Conservation (phyloP, 179 eudicot species). For the Spergularia azorica region DNA sequence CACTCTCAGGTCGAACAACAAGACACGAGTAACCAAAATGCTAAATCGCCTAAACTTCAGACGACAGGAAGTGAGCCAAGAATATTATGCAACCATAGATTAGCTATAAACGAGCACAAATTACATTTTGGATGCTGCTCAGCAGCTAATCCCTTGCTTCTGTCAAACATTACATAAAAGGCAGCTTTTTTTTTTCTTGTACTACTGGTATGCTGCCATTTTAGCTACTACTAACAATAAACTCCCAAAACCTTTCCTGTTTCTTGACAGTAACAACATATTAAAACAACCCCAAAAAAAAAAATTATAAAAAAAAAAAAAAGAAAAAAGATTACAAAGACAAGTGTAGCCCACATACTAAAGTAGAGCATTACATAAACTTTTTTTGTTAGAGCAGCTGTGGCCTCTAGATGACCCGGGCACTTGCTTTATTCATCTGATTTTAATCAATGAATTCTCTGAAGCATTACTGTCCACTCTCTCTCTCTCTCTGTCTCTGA, state of each 20-base stretch:
- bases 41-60: too few relatives aligned
- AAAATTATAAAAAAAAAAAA: too few relatives aligned
- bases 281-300: constrained; percentile 4
- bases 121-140: background rate
- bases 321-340: background rate
- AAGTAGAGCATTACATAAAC: constrained; percentile 11
- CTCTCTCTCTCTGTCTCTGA: background rate
- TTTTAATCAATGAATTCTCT: constrained; percentile 31
- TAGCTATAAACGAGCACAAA: constrained; percentile 28
- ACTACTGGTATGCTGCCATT: constrained; percentile 23
- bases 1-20: too few relatives aligned
- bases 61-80: too few relatives aligned
- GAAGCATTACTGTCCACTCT: background rate
- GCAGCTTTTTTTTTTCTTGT: constrained; percentile 25
- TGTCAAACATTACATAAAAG: constrained; percentile 6
- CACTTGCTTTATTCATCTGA: constrained; percentile 32
- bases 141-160: background rate
- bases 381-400: constrained; percentile 19
- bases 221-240: constrained; percentile 20
- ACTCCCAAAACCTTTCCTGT: background rate
- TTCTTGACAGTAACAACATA: constrained; percentile 1
- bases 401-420: constrained; percentile 24
- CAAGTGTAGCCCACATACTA: constrained; percentile 25
- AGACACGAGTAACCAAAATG: too few relatives aligned
- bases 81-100: constrained; percentile 6